Evolutionary conservation across 179 eudicot species (phyloP), one percentile per base, ranked within the genome.

Genomic region (Heliamphora pulchella): DNA sequence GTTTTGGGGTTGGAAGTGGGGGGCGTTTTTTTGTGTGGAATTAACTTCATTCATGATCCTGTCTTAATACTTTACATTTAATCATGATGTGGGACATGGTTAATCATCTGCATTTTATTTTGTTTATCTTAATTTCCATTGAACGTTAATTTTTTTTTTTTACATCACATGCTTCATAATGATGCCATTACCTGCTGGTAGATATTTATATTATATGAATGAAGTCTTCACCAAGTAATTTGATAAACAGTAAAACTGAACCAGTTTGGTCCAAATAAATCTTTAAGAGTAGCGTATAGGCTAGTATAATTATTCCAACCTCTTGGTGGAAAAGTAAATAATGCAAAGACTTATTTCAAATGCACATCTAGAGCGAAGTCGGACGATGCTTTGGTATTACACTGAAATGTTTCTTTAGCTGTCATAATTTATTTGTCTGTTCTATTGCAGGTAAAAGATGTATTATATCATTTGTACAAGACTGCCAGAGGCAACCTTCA

Each of bases 401-500:
- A 48, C 22, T 11, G 1, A 5, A 53, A 39, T 22, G 62, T 11
- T 39, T 57, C 17, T 46, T 58, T 64, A 20, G 46, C 51, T 62
- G 46, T 64, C 10, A 78, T 22, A n/a, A 17, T 39, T 51, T 39
- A 17, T 31, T 0, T 15, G 10, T 75, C 72, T 70, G 20, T 46
- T 76, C 31, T 75, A 47, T 51, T 61, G 55, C 85, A 96, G 97
- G 99, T 81, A 17, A 96, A 94, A 88, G 98, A 96, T 83, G 83
- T 94, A 61, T 59, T 94, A 77, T 96, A 84, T 88, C 94, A 96
- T 85, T 66, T 92, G 77, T 96, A 94, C 84, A 87, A 70, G 85
- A 91, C 90, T n/a, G 90, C 94, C 47, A 84, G 86, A 73, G 91
- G 90, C 71, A 90, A 87, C 88, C 90, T 91, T 71, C 94, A 96